phyloP scores from a whole-genome alignment of 768 basidiomycete genomes.

The Phanerochaete carnosa region DNA sequence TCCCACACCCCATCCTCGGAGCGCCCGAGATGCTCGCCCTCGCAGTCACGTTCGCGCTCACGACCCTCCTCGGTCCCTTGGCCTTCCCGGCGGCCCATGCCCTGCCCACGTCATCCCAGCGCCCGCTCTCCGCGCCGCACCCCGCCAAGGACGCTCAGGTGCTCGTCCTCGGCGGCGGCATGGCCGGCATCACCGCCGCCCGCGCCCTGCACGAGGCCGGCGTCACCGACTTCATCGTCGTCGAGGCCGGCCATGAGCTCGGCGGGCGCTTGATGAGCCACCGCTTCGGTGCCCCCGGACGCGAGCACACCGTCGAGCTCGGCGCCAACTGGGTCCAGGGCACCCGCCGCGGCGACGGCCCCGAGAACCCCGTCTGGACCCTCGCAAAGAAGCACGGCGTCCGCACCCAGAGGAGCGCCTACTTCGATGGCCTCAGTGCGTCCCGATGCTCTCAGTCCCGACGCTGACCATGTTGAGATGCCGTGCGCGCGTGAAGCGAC shows the following conservation, averaged over 20 bases:
- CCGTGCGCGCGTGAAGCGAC: slow-evolving; percentile 37
- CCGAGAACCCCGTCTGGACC: slow-evolving; percentile 56
- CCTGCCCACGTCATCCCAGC: background rate
- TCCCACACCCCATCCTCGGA: background rate
- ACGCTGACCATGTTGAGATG: background rate
- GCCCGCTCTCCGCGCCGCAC: background rate
- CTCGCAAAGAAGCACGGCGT: slow-evolving; percentile 56
- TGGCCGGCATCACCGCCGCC: slow-evolving; percentile 64
- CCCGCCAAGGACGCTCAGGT: slow-evolving; percentile 30
- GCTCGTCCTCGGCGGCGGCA: slow-evolving; percentile 64
- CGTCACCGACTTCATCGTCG: slow-evolving; percentile 54
- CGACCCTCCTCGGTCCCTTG: background rate
- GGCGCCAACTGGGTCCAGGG: slow-evolving; percentile 64
- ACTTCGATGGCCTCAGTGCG: slow-evolving; percentile 41
- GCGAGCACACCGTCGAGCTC: slow-evolving; percentile 44
- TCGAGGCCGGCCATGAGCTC: slow-evolving; percentile 56
- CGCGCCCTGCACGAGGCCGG: slow-evolving; percentile 52
- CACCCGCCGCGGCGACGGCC: slow-evolving; percentile 43
- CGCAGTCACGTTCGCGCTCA: background rate
- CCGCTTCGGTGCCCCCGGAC: slow-evolving; percentile 37
- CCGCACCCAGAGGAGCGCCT: slow-evolving; percentile 41
- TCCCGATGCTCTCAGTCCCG: slow-evolving; percentile 2
- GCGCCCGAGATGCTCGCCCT: background rate
- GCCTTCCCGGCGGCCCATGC: background rate
- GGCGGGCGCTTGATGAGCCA: slow-evolving; percentile 58